These are phyloP conservation scores for Trichoderma sp. DNA, from an alignment of 2,329 filamentous ascomycete species.

Conservation along the genomic window DNA sequence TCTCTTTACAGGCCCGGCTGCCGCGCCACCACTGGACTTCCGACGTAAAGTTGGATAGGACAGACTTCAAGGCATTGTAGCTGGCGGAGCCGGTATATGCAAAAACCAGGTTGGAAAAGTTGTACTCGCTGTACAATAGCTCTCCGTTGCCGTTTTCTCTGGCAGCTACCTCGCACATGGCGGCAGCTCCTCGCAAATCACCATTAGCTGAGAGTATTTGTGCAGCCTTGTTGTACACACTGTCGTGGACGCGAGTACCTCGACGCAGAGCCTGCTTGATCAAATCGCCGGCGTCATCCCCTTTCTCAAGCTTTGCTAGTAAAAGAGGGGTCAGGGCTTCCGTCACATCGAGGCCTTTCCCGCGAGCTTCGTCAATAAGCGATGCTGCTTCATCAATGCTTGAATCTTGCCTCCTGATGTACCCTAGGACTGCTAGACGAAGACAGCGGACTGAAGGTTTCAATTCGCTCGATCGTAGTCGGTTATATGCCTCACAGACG, in stretches of 20 bases:
- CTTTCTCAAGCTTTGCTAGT: constrained; percentile 35
- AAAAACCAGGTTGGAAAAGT: constrained; percentile 38
- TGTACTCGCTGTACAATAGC: constrained; percentile 37
- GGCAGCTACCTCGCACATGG: constrained; percentile 37
- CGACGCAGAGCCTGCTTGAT: constrained; percentile 30
- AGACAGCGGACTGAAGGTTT: constrained; percentile 41
- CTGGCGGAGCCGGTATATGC: constrained; percentile 33
- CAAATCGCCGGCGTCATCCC: constrained; percentile 28
- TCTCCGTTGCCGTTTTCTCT: constrained; percentile 37
- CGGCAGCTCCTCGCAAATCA: constrained; percentile 30
- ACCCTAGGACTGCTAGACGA: constrained; percentile 46
- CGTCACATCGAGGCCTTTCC: constrained; percentile 42
- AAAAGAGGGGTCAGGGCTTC: constrained; percentile 41
- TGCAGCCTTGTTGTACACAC: constrained; percentile 37
- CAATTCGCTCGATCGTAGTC: constrained; percentile 35
- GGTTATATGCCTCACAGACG: constrained; percentile 40
- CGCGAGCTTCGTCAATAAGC: constrained; percentile 41
- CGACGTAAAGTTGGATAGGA: constrained; percentile 33
- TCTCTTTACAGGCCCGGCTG: constrained; percentile 37
- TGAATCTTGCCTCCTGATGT: constrained; percentile 34
- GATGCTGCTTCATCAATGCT: constrained; percentile 34
- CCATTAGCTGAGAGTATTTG: constrained; percentile 31
- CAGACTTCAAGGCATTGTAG: constrained; percentile 31
- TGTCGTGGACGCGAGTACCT: constrained; percentile 34
- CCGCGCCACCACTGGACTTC: constrained; percentile 38